Evolutionary conservation across 31 red algal genomes (phyloP).

Genomic region (Odonthalia washingtoniensis): DNA sequence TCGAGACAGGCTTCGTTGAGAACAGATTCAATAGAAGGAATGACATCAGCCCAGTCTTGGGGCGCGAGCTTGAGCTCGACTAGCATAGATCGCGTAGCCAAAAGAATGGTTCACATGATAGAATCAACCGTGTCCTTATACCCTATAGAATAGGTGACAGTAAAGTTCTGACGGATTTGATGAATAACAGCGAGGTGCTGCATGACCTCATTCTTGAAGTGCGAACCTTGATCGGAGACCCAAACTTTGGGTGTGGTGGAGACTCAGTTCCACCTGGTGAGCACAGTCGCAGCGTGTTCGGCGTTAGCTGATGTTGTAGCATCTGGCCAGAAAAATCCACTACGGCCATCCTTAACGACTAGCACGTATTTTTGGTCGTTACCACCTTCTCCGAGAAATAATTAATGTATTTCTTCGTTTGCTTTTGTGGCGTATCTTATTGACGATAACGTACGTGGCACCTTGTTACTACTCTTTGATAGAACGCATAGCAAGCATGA

Average conservation of each 20-base stretch:
- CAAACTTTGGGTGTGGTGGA: constrained; percentile 24
- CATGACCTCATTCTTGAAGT: no score
- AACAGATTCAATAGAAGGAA: constrained; percentile 30
- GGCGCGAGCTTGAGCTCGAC: constrained; percentile 52
- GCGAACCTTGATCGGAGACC: constrained; percentile 52
- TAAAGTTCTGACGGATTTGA: constrained; percentile 9
- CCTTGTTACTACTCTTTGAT: constrained; percentile 30
- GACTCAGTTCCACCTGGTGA: constrained; percentile 20
- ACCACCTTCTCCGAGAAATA: constrained; percentile 32
- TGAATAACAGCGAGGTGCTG: background rate
- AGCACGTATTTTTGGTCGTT: constrained; percentile 36
- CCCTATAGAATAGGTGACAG: constrained; percentile 43
- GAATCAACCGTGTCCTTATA: constrained; percentile 37
- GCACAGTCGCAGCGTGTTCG: constrained; percentile 1
- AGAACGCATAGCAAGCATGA: constrained; percentile 39
- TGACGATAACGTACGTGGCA: constrained; percentile 44
- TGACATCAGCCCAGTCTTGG: constrained; percentile 39
- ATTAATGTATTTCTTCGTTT: constrained; percentile 46
- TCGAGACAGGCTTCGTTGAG: constrained; percentile 51
- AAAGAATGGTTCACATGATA: constrained; percentile 28
- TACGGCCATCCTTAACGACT: constrained; percentile 44
- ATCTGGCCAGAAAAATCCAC: constrained; percentile 46
- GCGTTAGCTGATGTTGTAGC: constrained; percentile 20
- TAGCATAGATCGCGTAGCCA: constrained; percentile 17
- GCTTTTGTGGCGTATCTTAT: constrained; percentile 11